Evolutionary conservation across 495 filamentous ascomycete genomes (phyloP), one percentile per base, ranked within the genome.

Genomic region (Penicillium bialowiezense): DNA sequence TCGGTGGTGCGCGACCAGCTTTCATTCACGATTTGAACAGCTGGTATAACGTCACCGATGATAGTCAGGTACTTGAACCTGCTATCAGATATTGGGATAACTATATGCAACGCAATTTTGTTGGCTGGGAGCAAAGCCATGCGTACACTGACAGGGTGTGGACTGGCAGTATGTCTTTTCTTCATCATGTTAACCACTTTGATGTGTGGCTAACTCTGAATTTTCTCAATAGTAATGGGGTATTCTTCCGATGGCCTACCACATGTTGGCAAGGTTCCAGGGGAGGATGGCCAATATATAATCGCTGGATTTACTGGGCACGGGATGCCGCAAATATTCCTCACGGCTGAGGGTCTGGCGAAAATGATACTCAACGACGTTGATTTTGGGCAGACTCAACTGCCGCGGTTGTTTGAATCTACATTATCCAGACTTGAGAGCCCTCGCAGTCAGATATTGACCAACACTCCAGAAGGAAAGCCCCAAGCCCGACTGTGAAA

Each of bases 1-100:
- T 80, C 5, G 79, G 80, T 1, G 80, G 80, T 13, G 77, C 63
- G 3, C 61, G 63, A 32, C 60, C 65, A 28, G 52, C 58, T 4
- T 79, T 70, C 43, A 53, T 49, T 4, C 10, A 63, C 2, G 50
- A 75, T 24, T 51, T 44, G 7, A 40, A 58, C 6, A 54, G 62
- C 14, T 83, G 80, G 79, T 74, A 77, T 39, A 63, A 73, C 39
- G 71, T 72, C 26, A 71, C 56, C 3, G 76, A 82, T 53, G 78
- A 82, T 51, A 66, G 68, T 21, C 62, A 50, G 2, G 63, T 75
- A 17, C 65, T 81, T 14, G 66, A 72, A 28, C 31, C 58, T 1
- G 68, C 74, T 2, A 50, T 52, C 10, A 44, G 56, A 8, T 77
- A 76, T 51, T 81, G 77, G 40, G 70, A 77, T 36, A 60, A 62